Conservation (phyloP, 176 grass and related monocot species). For the Cymbopogon citratus region DNA sequence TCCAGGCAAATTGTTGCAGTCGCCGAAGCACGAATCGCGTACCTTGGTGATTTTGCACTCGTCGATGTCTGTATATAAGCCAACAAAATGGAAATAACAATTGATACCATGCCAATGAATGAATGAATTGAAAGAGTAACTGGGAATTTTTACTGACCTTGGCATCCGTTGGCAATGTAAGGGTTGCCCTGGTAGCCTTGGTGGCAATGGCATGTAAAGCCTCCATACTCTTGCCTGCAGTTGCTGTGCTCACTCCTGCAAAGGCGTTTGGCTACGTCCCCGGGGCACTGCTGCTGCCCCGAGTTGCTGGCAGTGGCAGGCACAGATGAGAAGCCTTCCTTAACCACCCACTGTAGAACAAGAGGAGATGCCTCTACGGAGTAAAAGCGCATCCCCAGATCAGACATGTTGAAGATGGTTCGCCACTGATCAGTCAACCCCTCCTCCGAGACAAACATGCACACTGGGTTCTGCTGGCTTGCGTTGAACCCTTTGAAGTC, state of each 20-base stretch:
- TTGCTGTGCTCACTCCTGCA: not conserved
- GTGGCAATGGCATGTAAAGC: not conserved
- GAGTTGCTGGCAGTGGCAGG: not conserved
- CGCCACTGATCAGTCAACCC: not conserved
- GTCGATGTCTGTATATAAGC: not conserved
- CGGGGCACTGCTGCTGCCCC: not conserved
- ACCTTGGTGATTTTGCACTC: not conserved
- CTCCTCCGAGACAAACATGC: not conserved
- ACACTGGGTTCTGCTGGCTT: not conserved
- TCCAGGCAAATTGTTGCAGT: not conserved
- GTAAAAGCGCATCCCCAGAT: no score
- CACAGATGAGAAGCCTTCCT: not conserved
- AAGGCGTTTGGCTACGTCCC: not conserved
- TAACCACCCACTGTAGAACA: not conserved
- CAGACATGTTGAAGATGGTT: not conserved
- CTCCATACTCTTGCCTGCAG: not conserved
- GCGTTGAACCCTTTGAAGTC: not conserved
- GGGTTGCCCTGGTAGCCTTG: not conserved
- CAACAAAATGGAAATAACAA: no score
- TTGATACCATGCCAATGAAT: no score
- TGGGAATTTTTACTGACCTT: not conserved
- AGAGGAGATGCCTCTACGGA: not conserved
- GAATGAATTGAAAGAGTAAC: no score
- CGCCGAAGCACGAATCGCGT: not conserved
- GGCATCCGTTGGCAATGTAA: not conserved